Base-by-base conservation (phyloP, 192 early-diverging fungal species). In the Thamnidium elegans region DNA sequence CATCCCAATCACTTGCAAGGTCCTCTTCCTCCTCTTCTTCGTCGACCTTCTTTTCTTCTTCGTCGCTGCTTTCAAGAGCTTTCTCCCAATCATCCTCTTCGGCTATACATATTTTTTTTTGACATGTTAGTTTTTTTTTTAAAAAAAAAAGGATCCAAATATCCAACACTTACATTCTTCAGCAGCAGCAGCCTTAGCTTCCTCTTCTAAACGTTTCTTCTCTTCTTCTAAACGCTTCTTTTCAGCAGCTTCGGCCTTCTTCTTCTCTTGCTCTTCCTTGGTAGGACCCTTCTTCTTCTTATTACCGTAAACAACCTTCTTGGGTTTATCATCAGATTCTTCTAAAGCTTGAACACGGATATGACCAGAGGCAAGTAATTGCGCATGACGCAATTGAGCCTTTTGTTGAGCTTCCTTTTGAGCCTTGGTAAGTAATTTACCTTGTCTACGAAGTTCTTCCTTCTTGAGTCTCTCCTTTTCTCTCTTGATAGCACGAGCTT, bases 381-480 rank as follows among this genome's bases (percentile, higher is more conserved):
- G 87, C 66, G 95, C 81, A 34, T 90, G 82, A 63, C 84, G 85
- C 34, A 83, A 73, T 63, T 90, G 79, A 54, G 85, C 86, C 44
- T 78, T 82, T 5, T 82, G 83, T 69, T 93, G 84, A 50, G 88
- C 91, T 58, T 86, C 87, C 78, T 92, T 95, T 73, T 98, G 93
- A n/a, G 90, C 85, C 74, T 93, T 93, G 34, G 94, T 94, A 69
- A 96, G 78, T 55, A 96, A 86, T 73, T 96, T 94, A 48, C 97
- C 96, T 50, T 92, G 87, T 69, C 91, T 94, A 46, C 87, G 89
- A 26, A 95, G 84, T 75, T 96, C 90, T 65, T 94, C 94, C 26
- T 85, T 86, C 73, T 89, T 92, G n/a, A 76, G 81, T 73, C 74
- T 90, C 53, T 92, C 89, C 68, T 86, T 90, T 63, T 96, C 93